A percentile compares a stretch with the other conserved stretches of the same genome.
Evolutionary conservation across 305 asterid genomes (phyloP).

Genomic region (Solanum chacoense): DNA sequence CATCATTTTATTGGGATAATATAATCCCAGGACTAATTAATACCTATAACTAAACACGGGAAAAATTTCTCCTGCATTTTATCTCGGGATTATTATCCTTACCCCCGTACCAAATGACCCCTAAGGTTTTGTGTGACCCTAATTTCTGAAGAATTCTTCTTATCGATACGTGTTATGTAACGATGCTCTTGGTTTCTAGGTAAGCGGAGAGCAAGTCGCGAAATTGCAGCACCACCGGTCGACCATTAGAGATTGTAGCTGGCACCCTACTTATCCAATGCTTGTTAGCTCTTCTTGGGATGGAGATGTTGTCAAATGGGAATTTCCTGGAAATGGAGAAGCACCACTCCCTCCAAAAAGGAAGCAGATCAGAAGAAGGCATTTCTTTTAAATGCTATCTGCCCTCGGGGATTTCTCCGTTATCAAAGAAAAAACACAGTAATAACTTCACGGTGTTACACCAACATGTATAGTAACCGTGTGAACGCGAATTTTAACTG

Average conservation of each 20-base stretch:
- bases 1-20: not conserved
- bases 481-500: not conserved
- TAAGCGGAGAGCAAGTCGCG: slow-evolving; percentile 55
- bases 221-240: slow-evolving; percentile 60
- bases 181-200: slow-evolving; percentile 26
- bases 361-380: slow-evolving; percentile 23
- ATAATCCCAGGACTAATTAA: not conserved
- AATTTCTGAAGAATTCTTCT: not conserved
- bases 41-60: not conserved
- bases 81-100: not conserved
- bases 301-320: slow-evolving; percentile 76
- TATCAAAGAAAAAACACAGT: not conserved
- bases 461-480: not conserved
- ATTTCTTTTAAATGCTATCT: slow-evolving; percentile 6
- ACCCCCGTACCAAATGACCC: not conserved
- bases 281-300: slow-evolving; percentile 92
- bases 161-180: not conserved
- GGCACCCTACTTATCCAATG: slow-evolving; percentile 80
- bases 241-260: slow-evolving; percentile 75
- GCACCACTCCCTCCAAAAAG: slow-evolving; percentile 21
- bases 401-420: not conserved
- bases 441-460: not conserved
- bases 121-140: no score
- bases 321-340: slow-evolving; percentile 43
- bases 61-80: not conserved